Conservation (phyloP, 805 yeast genomes). For the Starmerella tilneyi region DNA sequence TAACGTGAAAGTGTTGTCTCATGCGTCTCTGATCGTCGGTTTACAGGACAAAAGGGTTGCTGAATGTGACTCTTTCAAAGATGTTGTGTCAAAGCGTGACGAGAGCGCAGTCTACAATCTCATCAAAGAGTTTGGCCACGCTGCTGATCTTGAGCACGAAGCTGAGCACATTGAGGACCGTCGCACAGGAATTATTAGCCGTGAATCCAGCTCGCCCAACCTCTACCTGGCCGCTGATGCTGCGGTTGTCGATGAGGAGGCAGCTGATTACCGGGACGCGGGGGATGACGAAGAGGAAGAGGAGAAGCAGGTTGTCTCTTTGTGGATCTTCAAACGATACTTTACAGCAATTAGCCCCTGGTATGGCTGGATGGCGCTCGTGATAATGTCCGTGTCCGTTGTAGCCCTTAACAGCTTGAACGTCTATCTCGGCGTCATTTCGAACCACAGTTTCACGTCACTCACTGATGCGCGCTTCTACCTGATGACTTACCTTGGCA, state of each 20-base stretch:
- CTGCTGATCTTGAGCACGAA: conserved; percentile 58
- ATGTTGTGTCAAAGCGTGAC: conserved; percentile 35
- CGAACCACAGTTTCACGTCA: conserved; percentile 21
- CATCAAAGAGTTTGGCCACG: conserved; percentile 45
- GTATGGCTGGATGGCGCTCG: conserved; percentile 35
- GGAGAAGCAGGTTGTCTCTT: conserved; percentile 20
- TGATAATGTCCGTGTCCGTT: conserved; percentile 29
- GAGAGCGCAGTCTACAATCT: conserved; percentile 20
- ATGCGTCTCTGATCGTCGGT: conserved; percentile 58
- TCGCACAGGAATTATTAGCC: conserved; percentile 52
- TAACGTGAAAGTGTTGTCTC: conserved; percentile 61
- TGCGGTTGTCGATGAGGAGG: background rate
- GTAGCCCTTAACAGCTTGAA: conserved; percentile 19
- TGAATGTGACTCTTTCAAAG: conserved; percentile 52
- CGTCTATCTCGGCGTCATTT: conserved; percentile 24
- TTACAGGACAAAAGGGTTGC: conserved; percentile 38
- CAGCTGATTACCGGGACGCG: conserved; percentile 13
- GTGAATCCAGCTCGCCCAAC: conserved; percentile 9
- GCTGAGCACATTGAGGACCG: conserved; percentile 58
- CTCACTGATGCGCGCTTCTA: conserved; percentile 37
- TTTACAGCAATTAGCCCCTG: conserved; percentile 28
- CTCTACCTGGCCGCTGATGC: conserved; percentile 8
- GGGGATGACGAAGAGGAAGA: conserved; percentile 29
- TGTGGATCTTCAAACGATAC: conserved; percentile 24
- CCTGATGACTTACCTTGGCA: conserved; percentile 67